Conservation (phyloP, 371 early-diverging fungal species). For the Mucor circinelloides region DNA sequence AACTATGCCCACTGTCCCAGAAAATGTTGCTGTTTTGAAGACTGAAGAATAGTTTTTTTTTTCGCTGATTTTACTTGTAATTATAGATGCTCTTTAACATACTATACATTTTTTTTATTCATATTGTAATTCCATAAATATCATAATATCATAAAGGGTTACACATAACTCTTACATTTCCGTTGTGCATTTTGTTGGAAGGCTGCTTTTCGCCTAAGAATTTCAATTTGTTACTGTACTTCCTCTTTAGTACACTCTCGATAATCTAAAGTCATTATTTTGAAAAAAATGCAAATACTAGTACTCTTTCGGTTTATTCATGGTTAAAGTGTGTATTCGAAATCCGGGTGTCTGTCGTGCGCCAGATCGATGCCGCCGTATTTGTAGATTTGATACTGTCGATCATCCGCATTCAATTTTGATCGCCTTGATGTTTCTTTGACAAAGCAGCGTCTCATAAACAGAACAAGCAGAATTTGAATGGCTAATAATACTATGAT, state of each 20-base stretch:
- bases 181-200: no score
- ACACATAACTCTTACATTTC: no score
- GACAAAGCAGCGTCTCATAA: constrained; percentile 24
- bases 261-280: no score
- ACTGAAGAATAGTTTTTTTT: constrained; percentile 6
- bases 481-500: constrained; percentile 23
- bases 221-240: neutral
- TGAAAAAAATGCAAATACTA: no score
- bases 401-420: constrained; percentile 22
- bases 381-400: constrained; percentile 30
- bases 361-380: constrained; percentile 43
- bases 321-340: constrained; percentile 22
- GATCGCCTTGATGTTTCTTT: constrained; percentile 35
- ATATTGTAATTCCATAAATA: no score
- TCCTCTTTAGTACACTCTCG: no score
- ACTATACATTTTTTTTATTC: neutral
- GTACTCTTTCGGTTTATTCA: no score
- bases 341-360: constrained; percentile 51
- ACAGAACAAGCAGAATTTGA: constrained; percentile 30
- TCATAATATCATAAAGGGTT: no score
- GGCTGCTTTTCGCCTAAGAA: no score
- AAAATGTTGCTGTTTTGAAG: neutral
- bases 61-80: neutral
- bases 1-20: neutral
- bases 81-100: constrained; percentile 6